Evolutionary conservation across 2,329 filamentous ascomycete species (phyloP).

Genomic region (Cladosporium sp.): DNA sequence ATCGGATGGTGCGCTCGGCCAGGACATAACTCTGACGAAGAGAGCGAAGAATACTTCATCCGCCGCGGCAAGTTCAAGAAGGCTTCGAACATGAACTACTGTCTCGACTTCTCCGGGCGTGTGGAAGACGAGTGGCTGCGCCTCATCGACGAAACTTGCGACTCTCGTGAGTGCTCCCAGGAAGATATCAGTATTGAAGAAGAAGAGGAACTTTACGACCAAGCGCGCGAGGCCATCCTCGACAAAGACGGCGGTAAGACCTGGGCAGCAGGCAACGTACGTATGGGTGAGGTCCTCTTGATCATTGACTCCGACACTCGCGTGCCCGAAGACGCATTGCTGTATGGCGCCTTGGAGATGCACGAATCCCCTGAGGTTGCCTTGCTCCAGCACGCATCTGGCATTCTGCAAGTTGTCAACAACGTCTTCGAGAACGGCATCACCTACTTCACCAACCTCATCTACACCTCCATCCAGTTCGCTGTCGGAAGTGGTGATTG

Average conservation of each 20-base stretch:
- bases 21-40: slow-evolving; percentile 50
- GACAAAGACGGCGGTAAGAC: slow-evolving; percentile 46
- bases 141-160: slow-evolving; percentile 8
- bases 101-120: slow-evolving; percentile 18
- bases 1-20: slow-evolving; percentile 54
- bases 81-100: slow-evolving; percentile 28
- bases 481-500: slow-evolving; percentile 71
- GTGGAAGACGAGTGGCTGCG: slow-evolving; percentile 16
- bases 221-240: slow-evolving; percentile 18
- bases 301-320: slow-evolving; percentile 70
- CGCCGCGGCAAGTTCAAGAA: slow-evolving; percentile 70
- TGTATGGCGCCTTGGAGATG: slow-evolving; percentile 72
- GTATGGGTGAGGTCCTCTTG: slow-evolving; percentile 64
- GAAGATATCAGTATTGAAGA: slow-evolving; percentile 16
- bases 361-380: slow-evolving; percentile 67
- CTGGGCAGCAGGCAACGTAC: slow-evolving; percentile 62
- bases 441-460: slow-evolving; percentile 76
- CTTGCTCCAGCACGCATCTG: slow-evolving; percentile 71
- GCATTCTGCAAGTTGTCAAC: slow-evolving; percentile 73
- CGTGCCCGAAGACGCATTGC: slow-evolving; percentile 65
- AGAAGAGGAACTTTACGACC: slow-evolving; percentile 17
- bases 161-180: slow-evolving; percentile 12
- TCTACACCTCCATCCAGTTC: slow-evolving; percentile 72
- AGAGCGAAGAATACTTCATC: slow-evolving; percentile 40
- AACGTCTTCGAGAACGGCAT: slow-evolving; percentile 75